Evolutionary conservation across 352 stramenopile genomes (phyloP).

Genomic region (Phytopythium litorale): DNA sequence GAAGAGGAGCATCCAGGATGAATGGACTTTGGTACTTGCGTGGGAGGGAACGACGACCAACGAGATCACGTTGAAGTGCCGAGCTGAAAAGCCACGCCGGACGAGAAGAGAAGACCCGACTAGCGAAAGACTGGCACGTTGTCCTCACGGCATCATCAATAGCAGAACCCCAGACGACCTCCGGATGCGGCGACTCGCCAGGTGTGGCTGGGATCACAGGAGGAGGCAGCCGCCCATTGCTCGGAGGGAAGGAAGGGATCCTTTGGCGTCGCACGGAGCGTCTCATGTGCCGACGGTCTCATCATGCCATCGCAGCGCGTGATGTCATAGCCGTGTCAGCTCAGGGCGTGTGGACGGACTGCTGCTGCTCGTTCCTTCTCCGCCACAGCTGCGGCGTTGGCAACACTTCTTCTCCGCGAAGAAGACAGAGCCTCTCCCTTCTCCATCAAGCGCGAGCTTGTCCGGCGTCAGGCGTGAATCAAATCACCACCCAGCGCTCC

Average conservation of each 20-base stretch:
- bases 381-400: background rate
- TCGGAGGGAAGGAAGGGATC: no score
- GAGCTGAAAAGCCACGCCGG: background rate
- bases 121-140: background rate
- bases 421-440: background rate
- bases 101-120: background rate
- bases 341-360: no score
- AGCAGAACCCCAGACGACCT: no score
- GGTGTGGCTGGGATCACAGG: no score
- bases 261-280: no score
- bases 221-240: no score
- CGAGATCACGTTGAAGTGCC: background rate
- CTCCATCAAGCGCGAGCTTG: background rate
- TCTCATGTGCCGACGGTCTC: no score
- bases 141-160: background rate
- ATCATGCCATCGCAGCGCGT: no score
- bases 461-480: background rate
- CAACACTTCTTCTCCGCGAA: background rate
- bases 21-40: background rate
- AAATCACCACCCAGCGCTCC: constrained; percentile 1
- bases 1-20: background rate
- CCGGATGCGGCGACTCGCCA: no score
- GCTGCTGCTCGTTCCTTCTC: background rate
- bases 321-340: no score
- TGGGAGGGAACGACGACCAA: background rate